Conservation (phyloP, 148 eudicot species). For the Persicaria maculosa region DNA sequence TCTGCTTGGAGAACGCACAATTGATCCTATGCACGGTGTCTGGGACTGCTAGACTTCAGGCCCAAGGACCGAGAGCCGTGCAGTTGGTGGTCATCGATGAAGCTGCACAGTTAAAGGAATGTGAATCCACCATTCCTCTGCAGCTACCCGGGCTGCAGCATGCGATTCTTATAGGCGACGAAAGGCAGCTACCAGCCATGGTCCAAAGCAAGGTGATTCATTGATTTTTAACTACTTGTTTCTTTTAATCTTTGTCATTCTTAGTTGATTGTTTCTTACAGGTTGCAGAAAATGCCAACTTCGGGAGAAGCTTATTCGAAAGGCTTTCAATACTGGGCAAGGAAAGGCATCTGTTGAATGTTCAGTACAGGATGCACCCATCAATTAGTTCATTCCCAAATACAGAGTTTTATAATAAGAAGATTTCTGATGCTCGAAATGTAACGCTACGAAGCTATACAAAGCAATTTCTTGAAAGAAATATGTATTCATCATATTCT, state of each 20-base stretch:
- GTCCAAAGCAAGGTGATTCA: slow-evolving; percentile 20
- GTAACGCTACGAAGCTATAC: slow-evolving; percentile 4
- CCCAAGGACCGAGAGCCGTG: slow-evolving; percentile 20
- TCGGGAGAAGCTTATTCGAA: slow-evolving; percentile 23
- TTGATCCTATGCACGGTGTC: slow-evolving; percentile 63
- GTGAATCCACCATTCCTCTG: slow-evolving; percentile 60
- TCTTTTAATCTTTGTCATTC: neutral
- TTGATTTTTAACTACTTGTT: neutral
- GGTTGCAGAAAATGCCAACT: slow-evolving; percentile 23
- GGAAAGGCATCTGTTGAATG: slow-evolving; percentile 4
- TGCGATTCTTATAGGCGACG: slow-evolving; percentile 57
- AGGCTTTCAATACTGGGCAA: slow-evolving; percentile 1
- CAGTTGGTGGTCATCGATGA: slow-evolving; percentile 62
- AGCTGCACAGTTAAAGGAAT: slow-evolving; percentile 76
- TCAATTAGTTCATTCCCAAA: slow-evolving; percentile 2
- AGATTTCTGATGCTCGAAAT: neutral
- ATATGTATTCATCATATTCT: slow-evolving; percentile 1
- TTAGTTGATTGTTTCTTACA: neutral
- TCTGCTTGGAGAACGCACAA: slow-evolving; percentile 41
- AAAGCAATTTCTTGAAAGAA: neutral
- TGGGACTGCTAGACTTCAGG: slow-evolving; percentile 38
- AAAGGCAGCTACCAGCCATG: slow-evolving; percentile 61
- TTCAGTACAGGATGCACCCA: slow-evolving; percentile 10
- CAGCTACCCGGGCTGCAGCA: slow-evolving; percentile 42
- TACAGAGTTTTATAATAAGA: neutral